Evolutionary conservation across 352 stramenopile species (phyloP).

Genomic region (Thalassiosira livingstoniorum): DNA sequence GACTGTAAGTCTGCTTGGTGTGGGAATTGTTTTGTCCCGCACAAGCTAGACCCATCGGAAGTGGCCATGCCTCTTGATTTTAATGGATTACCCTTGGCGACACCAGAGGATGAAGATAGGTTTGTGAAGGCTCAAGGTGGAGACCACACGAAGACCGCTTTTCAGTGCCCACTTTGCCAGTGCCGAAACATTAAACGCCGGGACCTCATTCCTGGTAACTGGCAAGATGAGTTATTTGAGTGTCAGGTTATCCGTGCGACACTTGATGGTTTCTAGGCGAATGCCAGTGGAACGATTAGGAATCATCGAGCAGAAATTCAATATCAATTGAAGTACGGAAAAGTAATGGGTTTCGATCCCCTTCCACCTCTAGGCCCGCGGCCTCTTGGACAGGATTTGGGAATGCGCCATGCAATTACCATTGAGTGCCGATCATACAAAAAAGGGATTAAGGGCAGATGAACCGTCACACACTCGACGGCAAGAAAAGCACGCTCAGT

Average conservation of each 20-base stretch:
- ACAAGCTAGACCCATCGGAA: not conserved
- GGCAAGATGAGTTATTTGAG: not conserved
- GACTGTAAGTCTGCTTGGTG: too few species aligned
- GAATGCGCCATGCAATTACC: not conserved
- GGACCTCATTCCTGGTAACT: not conserved
- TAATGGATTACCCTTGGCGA: not conserved
- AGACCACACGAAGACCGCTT: not conserved
- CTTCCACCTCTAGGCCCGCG: not conserved
- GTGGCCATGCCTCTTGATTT: conserved; percentile 4
- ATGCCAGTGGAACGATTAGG: not conserved
- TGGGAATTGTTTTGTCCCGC: not conserved
- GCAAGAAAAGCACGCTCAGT: not conserved
- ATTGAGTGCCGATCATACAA: not conserved
- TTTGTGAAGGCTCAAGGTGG: not conserved
- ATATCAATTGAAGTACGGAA: not conserved
- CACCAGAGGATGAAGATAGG: not conserved
- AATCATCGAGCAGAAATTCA: not conserved
- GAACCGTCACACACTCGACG: not conserved
- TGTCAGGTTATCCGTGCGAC: not conserved
- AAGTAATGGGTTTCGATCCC: not conserved
- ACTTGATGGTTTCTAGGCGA: not conserved
- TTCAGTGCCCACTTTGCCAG: conserved; percentile 10
- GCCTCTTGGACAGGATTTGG: not conserved
- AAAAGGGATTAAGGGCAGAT: not conserved
- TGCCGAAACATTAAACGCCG: conserved; percentile 1